phyloP scores from a whole-genome alignment of 257 asterid genomes.

The Parsonsia alboflavescens region DNA sequence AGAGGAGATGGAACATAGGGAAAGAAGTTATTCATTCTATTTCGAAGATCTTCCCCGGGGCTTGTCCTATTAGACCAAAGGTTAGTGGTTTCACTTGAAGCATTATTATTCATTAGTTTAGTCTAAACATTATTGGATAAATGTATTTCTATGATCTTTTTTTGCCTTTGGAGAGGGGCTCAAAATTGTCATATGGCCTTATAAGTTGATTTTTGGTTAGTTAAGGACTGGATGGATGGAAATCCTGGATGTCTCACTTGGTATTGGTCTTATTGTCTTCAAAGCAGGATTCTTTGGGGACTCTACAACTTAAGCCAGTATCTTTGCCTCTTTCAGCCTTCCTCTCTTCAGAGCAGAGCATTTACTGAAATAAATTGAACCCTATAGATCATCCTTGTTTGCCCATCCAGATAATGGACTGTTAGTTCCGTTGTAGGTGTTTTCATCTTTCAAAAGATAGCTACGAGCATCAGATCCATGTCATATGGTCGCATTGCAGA shows the following conservation, averaged over 20 bases:
- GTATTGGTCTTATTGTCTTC: not conserved
- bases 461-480: not conserved
- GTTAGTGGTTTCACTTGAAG: conserved; percentile 28
- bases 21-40: conserved; percentile 56
- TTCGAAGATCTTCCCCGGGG: conserved; percentile 66
- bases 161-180: not conserved
- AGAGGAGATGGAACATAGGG: conserved; percentile 81
- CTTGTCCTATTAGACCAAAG: conserved; percentile 78
- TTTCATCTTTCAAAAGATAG: not conserved
- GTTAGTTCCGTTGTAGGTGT: not conserved
- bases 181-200: not conserved
- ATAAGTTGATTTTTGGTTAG: not conserved
- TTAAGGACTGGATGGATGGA: not conserved
- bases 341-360: not conserved
- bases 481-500: not conserved
- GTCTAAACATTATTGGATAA: not conserved
- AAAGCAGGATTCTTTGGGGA: not conserved
- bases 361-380: not conserved
- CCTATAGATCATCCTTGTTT: not conserved
- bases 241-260: not conserved
- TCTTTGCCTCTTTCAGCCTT: not conserved
- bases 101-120: not conserved
- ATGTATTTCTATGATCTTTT: not conserved
- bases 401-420: not conserved
- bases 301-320: not conserved